These are phyloP conservation scores for Quercus suber DNA, from an alignment of 306 rosid species.

Conservation along the genomic window DNA sequence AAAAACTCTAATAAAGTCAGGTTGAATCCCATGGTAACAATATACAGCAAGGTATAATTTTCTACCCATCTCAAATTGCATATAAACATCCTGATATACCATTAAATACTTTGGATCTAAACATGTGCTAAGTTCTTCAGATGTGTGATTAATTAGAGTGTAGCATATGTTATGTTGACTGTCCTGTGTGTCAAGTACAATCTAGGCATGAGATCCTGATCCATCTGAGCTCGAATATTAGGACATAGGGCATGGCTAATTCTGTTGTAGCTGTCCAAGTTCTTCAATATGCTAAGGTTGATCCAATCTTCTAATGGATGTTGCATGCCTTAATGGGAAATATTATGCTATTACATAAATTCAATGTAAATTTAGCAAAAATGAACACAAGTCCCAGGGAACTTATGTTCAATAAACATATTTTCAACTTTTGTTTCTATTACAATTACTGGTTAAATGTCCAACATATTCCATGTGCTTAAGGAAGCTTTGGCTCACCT, in stretches of 20 bases:
- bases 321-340: neutral
- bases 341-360: neutral
- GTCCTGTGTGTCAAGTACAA: neutral
- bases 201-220: neutral
- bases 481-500: conserved; percentile 46
- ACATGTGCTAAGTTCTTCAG: neutral
- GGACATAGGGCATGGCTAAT: neutral
- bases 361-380: neutral
- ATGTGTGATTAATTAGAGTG: neutral
- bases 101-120: neutral
- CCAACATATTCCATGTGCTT: conserved; percentile 7
- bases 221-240: neutral
- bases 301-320: neutral
- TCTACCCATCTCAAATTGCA: neutral
- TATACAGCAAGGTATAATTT: neutral
- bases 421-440: neutral
- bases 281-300: neutral
- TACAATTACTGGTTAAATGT: neutral
- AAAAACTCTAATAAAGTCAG: neutral
- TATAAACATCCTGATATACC: neutral
- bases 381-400: neutral
- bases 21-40: neutral
- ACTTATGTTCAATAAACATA: neutral
- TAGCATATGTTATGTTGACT: neutral
- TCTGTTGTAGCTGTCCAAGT: neutral